Base-by-base conservation (phyloP, 1,284 basidiomycete species). In the Jaminaea rosea region DNA sequence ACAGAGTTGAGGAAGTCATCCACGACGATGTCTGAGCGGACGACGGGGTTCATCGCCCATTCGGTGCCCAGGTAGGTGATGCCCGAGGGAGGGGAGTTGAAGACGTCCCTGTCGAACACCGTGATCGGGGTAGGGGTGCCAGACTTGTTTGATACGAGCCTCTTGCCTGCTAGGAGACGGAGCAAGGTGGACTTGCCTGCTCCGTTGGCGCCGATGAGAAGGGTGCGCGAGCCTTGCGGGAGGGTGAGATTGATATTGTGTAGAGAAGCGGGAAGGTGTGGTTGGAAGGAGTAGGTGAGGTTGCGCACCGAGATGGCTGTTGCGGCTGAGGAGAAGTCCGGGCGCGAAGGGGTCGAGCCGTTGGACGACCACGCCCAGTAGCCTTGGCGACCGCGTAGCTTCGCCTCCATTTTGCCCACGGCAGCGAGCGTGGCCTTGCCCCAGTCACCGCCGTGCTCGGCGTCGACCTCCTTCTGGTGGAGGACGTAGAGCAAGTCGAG, bases 131-230 rank as follows among this genome's bases (percentile, higher is more conserved):
- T 42, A 11, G 19, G 39, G 4, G 19, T 23, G 2, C 19, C 11
- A 23, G 39, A 42, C 9, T 24, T 27, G 4, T n/a, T 42, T 13
- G 39, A 42, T 11, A 42, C 39, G 26, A 73, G 56, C 31, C 69
- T 60, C 76, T 96, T 98, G 4, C 93, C 93, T 0, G 94, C 93
- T 4, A 97, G 80, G 53, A 98, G 86, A 63, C 94, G 87, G 15
- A 99, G 80, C 15, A 99, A 78, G 1, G 93, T 98, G 24, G 90
- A 93, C 76, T 99, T 98, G 21, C 93, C 93, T 45, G 89, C 88
- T 85, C 72, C 72, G 44, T 73, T 73, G n/a, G 72, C 70, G 26
- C 72, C 72, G 46, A 73, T 68, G 26, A 73, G 50, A 11, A 73
- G 54, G 39, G 67, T 69, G 21, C 72, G 56, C 4, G 67, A 59